Evolutionary conservation across 148 eudicot species (phyloP).

Genomic region (Cornus florida): DNA sequence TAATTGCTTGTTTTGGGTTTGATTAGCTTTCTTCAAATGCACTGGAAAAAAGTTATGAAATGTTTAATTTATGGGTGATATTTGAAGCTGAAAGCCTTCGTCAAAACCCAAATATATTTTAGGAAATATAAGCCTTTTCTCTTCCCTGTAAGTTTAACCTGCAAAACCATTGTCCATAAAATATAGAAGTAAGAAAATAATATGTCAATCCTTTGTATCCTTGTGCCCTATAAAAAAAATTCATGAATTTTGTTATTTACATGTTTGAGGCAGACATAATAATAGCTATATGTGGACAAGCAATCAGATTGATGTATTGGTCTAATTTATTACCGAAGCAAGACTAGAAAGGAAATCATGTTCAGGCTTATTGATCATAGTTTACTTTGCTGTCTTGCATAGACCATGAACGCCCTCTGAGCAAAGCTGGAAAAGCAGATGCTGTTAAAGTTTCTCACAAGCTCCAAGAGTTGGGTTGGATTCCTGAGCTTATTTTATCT

Average conservation of each 20-base stretch:
- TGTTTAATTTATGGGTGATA: not conserved
- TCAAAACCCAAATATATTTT: too few relatives aligned
- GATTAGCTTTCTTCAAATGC: not conserved
- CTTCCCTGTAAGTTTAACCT: not conserved
- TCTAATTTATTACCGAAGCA: not conserved
- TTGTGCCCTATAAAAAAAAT: not conserved
- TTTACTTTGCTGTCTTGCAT: slow-evolving; percentile 15
- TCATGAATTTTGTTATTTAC: not conserved
- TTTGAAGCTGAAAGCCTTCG: not conserved
- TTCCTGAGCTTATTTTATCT: slow-evolving; percentile 80
- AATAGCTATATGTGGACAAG: not conserved
- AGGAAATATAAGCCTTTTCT: not conserved
- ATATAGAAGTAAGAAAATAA: too few relatives aligned
- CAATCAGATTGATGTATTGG: not conserved
- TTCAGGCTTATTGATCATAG: not conserved
- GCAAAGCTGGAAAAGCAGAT: slow-evolving; percentile 74
- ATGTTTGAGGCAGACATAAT: not conserved
- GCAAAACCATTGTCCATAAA: not conserved
- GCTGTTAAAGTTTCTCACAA: slow-evolving; percentile 66
- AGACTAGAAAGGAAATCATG: not conserved
- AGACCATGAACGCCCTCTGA: slow-evolving; percentile 96
- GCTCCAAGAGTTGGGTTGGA: slow-evolving; percentile 78
- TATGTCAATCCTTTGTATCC: too few relatives aligned
- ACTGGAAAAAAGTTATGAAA: not conserved
- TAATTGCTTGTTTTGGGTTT: not conserved